Evolutionary conservation across 2,329 filamentous ascomycete genomes (phyloP).

Genomic region (Exophiala phaeomuriformis): DNA sequence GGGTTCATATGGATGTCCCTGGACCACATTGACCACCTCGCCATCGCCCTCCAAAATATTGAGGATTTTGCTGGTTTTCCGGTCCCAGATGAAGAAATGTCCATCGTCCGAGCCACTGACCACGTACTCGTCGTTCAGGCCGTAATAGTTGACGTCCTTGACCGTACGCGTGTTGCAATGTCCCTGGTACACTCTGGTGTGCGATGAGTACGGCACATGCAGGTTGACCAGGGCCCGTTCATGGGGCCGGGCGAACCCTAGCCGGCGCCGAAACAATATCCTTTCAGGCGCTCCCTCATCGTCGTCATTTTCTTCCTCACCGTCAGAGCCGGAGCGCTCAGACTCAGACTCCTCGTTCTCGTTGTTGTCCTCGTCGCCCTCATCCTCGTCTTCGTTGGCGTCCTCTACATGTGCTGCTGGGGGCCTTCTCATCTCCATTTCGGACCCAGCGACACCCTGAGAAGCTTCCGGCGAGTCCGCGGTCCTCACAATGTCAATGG

Average conservation of each 20-base stretch:
- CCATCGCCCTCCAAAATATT: slow-evolving; percentile 61
- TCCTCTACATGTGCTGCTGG: slow-evolving; percentile 20
- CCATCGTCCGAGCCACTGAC: slow-evolving; percentile 61
- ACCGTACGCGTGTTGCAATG: slow-evolving; percentile 62
- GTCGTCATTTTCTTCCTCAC: slow-evolving; percentile 23
- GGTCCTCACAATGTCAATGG: slow-evolving; percentile 29
- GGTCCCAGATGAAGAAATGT: slow-evolving; percentile 63
- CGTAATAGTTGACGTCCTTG: slow-evolving; percentile 64
- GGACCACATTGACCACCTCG: slow-evolving; percentile 63
- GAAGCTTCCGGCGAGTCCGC: neutral
- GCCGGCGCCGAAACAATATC: slow-evolving; percentile 40
- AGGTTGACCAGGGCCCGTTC: slow-evolving; percentile 47
- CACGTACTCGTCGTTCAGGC: slow-evolving; percentile 60
- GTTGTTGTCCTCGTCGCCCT: slow-evolving; percentile 13
- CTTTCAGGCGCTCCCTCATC: slow-evolving; percentile 29
- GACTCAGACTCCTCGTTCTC: slow-evolving; percentile 18
- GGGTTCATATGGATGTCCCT: slow-evolving; percentile 61
- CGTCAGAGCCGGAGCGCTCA: slow-evolving; percentile 11
- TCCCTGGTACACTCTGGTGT: slow-evolving; percentile 53
- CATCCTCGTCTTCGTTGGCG: slow-evolving; percentile 27
- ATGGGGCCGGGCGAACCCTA: slow-evolving; percentile 43
- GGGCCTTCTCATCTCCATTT: slow-evolving; percentile 13
- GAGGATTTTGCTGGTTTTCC: slow-evolving; percentile 52
- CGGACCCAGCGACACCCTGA: neutral
- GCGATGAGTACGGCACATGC: slow-evolving; percentile 49